Conservation (phyloP, 192 early-diverging fungal species). For the Entomortierella chlamydospora region DNA sequence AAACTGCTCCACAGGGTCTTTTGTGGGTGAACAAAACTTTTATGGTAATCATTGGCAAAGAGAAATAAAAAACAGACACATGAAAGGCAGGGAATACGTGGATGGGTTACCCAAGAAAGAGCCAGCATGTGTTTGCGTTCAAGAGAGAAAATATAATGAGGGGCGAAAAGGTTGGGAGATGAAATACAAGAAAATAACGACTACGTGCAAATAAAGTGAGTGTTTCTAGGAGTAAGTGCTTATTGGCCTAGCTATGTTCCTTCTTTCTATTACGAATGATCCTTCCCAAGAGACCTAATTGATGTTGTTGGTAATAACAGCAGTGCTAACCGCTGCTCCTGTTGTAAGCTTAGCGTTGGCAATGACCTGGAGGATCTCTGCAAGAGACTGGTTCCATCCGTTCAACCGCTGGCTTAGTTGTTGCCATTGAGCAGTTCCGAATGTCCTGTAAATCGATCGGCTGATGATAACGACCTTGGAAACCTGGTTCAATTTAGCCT, state of each 20-base stretch:
- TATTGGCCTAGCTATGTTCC: not conserved
- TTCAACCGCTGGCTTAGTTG: slow-evolving; percentile 72
- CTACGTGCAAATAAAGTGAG: not conserved
- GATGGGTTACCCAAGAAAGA: too few species aligned
- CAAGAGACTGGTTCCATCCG: slow-evolving; percentile 85
- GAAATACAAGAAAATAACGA: not conserved
- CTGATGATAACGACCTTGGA: slow-evolving; percentile 82
- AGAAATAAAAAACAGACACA: slow-evolving; percentile 7
- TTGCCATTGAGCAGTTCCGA: slow-evolving; percentile 87
- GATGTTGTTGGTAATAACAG: slow-evolving; percentile 27
- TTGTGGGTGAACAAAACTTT: slow-evolving; percentile 11
- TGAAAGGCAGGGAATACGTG: too few species aligned
- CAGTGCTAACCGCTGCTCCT: slow-evolving; percentile 14
- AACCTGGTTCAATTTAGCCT: slow-evolving; percentile 96
- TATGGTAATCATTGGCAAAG: slow-evolving; percentile 9
- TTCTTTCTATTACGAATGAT: not conserved
- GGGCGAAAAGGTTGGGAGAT: not conserved
- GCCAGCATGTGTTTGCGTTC: too few species aligned
- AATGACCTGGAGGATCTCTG: slow-evolving; percentile 87
- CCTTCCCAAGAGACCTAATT: not conserved
- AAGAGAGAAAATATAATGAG: not conserved
- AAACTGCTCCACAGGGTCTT: too few species aligned
- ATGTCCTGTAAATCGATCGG: slow-evolving; percentile 87
- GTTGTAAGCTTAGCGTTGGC: slow-evolving; percentile 82
- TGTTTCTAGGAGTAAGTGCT: slow-evolving; percentile 1